Evolutionary conservation across 495 filamentous ascomycete genomes (phyloP).

Genomic region (Podospora pseudopauciseta): DNA sequence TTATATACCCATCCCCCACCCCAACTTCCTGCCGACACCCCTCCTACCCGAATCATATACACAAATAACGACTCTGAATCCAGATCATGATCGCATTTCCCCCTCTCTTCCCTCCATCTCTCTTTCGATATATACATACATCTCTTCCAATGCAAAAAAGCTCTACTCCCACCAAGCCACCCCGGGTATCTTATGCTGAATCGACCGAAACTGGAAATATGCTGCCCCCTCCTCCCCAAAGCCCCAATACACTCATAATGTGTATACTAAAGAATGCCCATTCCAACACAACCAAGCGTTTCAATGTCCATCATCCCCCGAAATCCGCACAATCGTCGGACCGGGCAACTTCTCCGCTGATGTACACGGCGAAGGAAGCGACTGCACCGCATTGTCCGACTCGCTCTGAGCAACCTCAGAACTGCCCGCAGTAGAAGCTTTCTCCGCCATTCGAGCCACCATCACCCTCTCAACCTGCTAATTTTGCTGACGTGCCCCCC

Average conservation of each 20-base stretch:
- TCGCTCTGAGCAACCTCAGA: not conserved
- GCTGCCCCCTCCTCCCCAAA: no score
- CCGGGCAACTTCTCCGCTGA: not conserved
- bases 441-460: no score
- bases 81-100: no score
- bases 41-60: no score
- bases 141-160: not conserved
- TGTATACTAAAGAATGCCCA: no score
- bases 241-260: no score
- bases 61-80: no score
- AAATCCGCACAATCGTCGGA: slow-evolving; percentile 12
- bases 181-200: not conserved
- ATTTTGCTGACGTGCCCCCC: not conserved
- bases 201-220: not conserved
- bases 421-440: not conserved
- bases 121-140: no score
- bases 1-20: no score
- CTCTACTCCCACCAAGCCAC: not conserved
- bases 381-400: not conserved
- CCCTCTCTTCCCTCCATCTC: no score
- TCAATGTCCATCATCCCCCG: not conserved
- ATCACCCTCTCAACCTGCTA: not conserved
- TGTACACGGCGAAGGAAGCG: not conserved
- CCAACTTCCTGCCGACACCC: no score
- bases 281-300: not conserved